These are phyloP conservation scores for Ceratocystis variospora DNA, from an alignment of 2,329 filamentous ascomycete genomes.

Conservation along the genomic window DNA sequence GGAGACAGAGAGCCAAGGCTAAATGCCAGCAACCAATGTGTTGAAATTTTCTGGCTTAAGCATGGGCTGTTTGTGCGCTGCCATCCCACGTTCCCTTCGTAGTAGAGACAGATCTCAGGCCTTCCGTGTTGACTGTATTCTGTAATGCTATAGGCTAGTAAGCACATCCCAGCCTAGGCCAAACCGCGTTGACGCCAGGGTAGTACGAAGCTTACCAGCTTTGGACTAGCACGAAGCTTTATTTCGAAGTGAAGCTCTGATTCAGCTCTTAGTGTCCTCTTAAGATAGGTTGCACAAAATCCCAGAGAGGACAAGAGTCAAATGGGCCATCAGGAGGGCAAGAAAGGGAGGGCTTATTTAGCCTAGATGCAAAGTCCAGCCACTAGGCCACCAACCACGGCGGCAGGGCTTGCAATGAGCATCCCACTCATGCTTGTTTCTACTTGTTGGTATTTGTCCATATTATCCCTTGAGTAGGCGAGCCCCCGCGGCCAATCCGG, in stretches of 20 bases:
- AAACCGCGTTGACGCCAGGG: background rate
- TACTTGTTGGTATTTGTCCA: no score
- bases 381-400: background rate
- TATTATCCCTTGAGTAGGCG: no score
- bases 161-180: no score
- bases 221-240: conserved; percentile 3
- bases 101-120: background rate
- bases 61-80: no score
- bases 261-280: background rate
- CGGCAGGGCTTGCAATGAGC: background rate
- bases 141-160: background rate
- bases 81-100: no score
- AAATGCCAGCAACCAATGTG: no score
- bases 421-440: no score
- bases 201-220: conserved; percentile 2
- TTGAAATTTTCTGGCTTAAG: no score
- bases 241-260: background rate
- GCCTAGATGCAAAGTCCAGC: background rate
- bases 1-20: background rate
- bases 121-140: background rate
- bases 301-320: background rate
- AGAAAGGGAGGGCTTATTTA: background rate
- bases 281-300: background rate
- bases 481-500: no score
- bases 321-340: background rate